A percentile compares a stretch with the other conserved stretches of the same genome.
phyloP scores from a whole-genome alignment of 1,284 basidiomycete species.

The Tylopilus sp. region DNA sequence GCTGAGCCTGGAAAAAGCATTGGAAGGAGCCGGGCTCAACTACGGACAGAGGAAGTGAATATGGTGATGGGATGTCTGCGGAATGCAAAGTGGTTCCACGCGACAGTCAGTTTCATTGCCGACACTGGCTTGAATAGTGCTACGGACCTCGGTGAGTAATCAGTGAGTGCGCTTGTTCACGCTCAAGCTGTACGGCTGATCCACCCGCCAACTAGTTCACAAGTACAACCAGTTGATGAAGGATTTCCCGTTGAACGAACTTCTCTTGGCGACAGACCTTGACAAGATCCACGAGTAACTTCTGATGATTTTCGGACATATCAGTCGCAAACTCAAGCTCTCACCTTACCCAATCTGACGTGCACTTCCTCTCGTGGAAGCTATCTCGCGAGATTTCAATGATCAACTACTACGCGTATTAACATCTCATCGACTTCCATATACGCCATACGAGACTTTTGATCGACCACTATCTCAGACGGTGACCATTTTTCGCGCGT shows the following conservation, averaged over 20 bases:
- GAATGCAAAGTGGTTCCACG: slow-evolving; percentile 97
- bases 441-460: slow-evolving; percentile 95
- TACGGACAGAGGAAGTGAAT: slow-evolving; percentile 92
- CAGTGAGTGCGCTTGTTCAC: background rate
- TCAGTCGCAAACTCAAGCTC: slow-evolving; percentile 95
- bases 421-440: slow-evolving; percentile 90
- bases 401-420: slow-evolving; percentile 94
- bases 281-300: slow-evolving; percentile 95
- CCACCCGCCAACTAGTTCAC: slow-evolving; percentile 88
- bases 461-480: slow-evolving; percentile 86
- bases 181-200: too few species aligned
- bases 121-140: slow-evolving; percentile 97
- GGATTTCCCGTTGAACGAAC: slow-evolving; percentile 97
- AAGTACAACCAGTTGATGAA: slow-evolving; percentile 99
- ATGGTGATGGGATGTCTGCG: slow-evolving; percentile 97
- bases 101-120: slow-evolving; percentile 97
- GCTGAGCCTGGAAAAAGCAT: slow-evolving; percentile 92
- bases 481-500: slow-evolving; percentile 89
- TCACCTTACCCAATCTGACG: slow-evolving; percentile 97
- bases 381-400: slow-evolving; percentile 97
- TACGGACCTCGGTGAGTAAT: slow-evolving; percentile 78
- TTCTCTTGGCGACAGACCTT: slow-evolving; percentile 95
- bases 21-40: slow-evolving; percentile 93
- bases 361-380: slow-evolving; percentile 96
- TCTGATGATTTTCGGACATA: slow-evolving; percentile 89